Evolutionary conservation across 345 rosid species (phyloP).

Genomic region (Populus nigra): DNA sequence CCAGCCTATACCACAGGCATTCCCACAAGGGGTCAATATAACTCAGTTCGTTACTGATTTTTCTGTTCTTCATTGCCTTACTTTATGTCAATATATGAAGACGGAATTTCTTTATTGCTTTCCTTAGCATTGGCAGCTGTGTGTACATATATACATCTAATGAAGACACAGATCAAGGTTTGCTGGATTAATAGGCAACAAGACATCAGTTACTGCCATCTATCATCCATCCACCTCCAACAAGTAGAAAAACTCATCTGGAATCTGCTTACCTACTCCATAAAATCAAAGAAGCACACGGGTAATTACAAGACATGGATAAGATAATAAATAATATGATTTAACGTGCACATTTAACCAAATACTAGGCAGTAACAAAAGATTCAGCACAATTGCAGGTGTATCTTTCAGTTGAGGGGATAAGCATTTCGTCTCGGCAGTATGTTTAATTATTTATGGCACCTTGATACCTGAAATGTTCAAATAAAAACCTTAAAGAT

Average conservation of each 20-base stretch:
- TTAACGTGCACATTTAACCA: background rate
- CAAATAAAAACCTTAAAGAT: background rate
- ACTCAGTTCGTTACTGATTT: background rate
- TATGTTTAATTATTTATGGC: background rate
- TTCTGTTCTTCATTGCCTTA: background rate
- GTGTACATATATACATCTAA: constrained; percentile 13
- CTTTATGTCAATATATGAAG: background rate
- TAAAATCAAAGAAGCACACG: background rate
- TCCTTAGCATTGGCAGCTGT: constrained; percentile 14
- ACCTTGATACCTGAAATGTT: background rate
- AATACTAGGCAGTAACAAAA: background rate
- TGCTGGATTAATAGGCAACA: constrained; percentile 11
- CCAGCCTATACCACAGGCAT: too few species aligned
- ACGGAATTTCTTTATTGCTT: constrained; percentile 15
- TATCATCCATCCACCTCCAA: background rate
- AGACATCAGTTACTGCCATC: constrained; percentile 5
- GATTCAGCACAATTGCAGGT: background rate
- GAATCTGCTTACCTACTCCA: constrained; percentile 20
- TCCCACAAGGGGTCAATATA: too few species aligned
- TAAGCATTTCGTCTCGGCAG: background rate
- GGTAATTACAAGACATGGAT: background rate
- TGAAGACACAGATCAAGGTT: constrained; percentile 22
- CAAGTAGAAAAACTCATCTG: constrained; percentile 11
- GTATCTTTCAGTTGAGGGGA: background rate
- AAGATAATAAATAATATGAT: background rate